These are phyloP conservation scores for Plectosphaerella plurivora DNA, from an alignment of 2,329 filamentous ascomycete species.

Conservation along the genomic window DNA sequence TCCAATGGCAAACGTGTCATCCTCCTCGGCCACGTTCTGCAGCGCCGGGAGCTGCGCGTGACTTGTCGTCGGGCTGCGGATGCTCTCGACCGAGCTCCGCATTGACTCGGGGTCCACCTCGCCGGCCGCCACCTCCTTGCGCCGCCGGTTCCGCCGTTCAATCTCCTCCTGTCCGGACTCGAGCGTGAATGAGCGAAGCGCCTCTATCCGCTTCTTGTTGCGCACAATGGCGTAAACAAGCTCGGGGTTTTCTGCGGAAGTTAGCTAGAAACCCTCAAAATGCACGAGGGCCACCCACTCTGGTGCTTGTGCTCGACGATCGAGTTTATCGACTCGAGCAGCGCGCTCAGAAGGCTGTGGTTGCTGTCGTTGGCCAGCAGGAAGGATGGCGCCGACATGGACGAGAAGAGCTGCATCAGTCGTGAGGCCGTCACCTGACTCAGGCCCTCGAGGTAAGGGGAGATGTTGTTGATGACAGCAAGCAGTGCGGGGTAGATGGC, in stretches of 20 bases:
- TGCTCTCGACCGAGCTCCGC: constrained; percentile 63
- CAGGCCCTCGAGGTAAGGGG: constrained; percentile 76
- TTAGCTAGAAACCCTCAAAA: not conserved
- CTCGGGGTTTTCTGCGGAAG: constrained; percentile 64
- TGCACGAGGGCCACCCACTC: constrained; percentile 44
- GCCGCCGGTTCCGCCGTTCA: constrained; percentile 68
- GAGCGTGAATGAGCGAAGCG: constrained; percentile 79
- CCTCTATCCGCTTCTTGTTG: constrained; percentile 79
- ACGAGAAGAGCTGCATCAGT: constrained; percentile 80
- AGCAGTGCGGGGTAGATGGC: constrained; percentile 89
- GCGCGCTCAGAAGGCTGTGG: constrained; percentile 71
- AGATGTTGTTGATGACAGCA: constrained; percentile 89
- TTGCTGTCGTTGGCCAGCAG: constrained; percentile 90
- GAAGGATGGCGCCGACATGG: constrained; percentile 92
- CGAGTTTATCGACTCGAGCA: constrained; percentile 85
- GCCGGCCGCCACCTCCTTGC: constrained; percentile 56
- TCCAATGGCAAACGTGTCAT: constrained; percentile 81
- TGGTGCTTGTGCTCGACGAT: constrained; percentile 85
- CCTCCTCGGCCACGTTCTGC: constrained; percentile 64
- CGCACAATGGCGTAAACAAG: constrained; percentile 76
- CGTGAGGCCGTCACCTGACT: constrained; percentile 73
- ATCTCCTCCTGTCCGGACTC: constrained; percentile 92
- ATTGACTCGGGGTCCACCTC: constrained; percentile 47
- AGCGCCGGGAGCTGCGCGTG: constrained; percentile 52
- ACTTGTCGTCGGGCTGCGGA: constrained; percentile 55